Evolutionary conservation across 306 rosid genomes (phyloP), one percentile per base, ranked within the genome.

Genomic region (Cicer yamashitae): DNA sequence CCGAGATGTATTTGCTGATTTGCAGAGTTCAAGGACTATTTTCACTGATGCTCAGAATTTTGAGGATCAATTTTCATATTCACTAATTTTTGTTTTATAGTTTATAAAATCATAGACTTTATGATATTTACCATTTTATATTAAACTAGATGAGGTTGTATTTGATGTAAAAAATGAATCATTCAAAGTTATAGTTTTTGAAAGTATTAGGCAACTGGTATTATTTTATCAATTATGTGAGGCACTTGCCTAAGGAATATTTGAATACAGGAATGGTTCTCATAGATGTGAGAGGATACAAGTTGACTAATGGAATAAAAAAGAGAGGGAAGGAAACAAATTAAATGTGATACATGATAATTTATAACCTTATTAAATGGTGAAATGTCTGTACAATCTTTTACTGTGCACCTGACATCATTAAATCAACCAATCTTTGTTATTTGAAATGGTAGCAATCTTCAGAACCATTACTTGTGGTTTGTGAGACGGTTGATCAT

Each of bases 151-250:
- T 44, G 38, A 66, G 8, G 38, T 44, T 66, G 15, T 10, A 20
- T 20, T 20, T 45, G 39, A 67, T 67, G 10, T 45, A 10, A 67
- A 67, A 6, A 45, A 20, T 67, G 40, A 44, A 45, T 11, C 18
- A 45, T 43, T 67, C 71, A 20, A 67, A 45, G 17, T 10, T 22
- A 45, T 4, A 66, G 56, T 10, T 67, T 11, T 45, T 7, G 12
- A 45, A 45, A 45, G 10, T 10, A 67, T 12, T 66, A 66, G 54
- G 44, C 54, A 45, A 66, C 17, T 66, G 71, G 6, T 44, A 66
- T 41, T 65, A 65, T 65, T 65, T 18, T 67, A 20, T 6, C 57
- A 22, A 4, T 67, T 22, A 67, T 48, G 41, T 12, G 71, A 43
- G 71, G 56, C 18, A 67, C 72, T 8, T 45, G 4, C 7, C 22